Percentiles rank a stretch among this genome's conserved stretches.
These are phyloP conservation scores for Solanum pinnatisectum DNA, from an alignment of 257 asterid species.

Conservation along the genomic window DNA sequence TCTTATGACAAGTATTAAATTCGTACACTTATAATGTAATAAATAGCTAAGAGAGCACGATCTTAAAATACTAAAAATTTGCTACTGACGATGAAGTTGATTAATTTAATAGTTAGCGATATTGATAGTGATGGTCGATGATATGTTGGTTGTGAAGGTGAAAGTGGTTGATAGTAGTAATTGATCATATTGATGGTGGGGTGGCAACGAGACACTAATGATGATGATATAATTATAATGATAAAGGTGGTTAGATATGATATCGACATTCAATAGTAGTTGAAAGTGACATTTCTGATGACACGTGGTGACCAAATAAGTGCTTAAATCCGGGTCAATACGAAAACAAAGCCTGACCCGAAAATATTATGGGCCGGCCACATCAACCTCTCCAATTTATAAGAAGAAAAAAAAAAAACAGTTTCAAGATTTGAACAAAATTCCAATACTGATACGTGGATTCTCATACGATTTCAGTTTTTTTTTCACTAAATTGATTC, in stretches of 20 bases:
- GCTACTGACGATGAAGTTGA: fast-evolving
- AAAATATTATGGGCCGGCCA: neutral
- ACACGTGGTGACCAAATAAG: too few relatives aligned
- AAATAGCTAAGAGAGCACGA: too few relatives aligned
- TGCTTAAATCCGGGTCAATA: neutral
- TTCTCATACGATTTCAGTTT: neutral
- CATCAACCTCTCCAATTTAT: neutral
- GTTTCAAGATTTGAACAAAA: neutral
- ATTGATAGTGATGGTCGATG: too few relatives aligned
- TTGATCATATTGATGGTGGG: too few relatives aligned
- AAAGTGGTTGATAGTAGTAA: neutral
- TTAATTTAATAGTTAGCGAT: too few relatives aligned
- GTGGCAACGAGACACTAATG: too few relatives aligned
- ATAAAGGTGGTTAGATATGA: too few relatives aligned
- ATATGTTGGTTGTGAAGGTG: too few relatives aligned
- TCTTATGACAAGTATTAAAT: too few relatives aligned
- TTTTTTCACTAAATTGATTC: neutral
- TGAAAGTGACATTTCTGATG: neutral
- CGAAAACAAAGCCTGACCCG: neutral
- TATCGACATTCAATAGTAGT: neutral
- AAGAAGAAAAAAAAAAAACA: neutral
- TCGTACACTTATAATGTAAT: too few relatives aligned
- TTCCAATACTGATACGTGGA: neutral
- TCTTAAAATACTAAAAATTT: too few relatives aligned
- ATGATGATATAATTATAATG: neutral